Percentiles rank a stretch among this genome's conserved stretches.
Evolutionary conservation across 2,329 filamentous ascomycete genomes (phyloP).

Genomic region (Truncatella angustata): DNA sequence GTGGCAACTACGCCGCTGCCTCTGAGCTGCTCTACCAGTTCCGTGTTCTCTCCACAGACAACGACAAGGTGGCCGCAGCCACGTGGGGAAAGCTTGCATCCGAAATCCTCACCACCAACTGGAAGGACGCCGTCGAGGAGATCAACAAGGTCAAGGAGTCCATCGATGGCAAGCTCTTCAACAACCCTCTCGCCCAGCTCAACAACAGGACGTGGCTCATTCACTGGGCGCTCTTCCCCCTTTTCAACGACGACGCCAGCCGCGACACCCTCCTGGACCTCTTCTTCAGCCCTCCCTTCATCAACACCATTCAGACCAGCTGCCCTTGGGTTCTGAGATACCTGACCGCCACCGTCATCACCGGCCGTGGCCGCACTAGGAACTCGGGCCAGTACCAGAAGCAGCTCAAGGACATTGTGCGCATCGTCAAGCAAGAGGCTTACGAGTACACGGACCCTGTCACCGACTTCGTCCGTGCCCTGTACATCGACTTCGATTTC

Average conservation of each 20-base stretch:
- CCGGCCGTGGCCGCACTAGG: conserved; percentile 76
- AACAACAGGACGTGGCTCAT: conserved; percentile 96
- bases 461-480: conserved; percentile 92
- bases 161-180: conserved; percentile 94
- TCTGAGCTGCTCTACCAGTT: conserved; percentile 96
- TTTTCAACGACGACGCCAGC: conserved; percentile 94
- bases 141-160: conserved; percentile 84
- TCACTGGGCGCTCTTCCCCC: conserved; percentile 97
- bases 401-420: conserved; percentile 95
- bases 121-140: conserved; percentile 91
- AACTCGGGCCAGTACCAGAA: conserved; percentile 91
- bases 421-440: conserved; percentile 92
- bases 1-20: conserved; percentile 86
- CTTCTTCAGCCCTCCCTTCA: conserved; percentile 95
- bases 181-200: conserved; percentile 92
- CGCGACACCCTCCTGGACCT: conserved; percentile 91
- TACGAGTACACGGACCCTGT: conserved; percentile 98
- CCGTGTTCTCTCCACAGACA: conserved; percentile 95
- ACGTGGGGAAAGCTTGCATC: conserved; percentile 98
- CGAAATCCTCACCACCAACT: conserved; percentile 92
- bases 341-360: conserved; percentile 90
- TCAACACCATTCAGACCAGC: conserved; percentile 98
- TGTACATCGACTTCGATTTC: conserved; percentile 95
- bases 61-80: conserved; percentile 92
- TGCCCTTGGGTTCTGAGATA: conserved; percentile 97